A percentile compares a stretch with the other conserved stretches of the same genome.
phyloP scores from a whole-genome alignment of 306 rosid species.

The Cucumis cinereus region DNA sequence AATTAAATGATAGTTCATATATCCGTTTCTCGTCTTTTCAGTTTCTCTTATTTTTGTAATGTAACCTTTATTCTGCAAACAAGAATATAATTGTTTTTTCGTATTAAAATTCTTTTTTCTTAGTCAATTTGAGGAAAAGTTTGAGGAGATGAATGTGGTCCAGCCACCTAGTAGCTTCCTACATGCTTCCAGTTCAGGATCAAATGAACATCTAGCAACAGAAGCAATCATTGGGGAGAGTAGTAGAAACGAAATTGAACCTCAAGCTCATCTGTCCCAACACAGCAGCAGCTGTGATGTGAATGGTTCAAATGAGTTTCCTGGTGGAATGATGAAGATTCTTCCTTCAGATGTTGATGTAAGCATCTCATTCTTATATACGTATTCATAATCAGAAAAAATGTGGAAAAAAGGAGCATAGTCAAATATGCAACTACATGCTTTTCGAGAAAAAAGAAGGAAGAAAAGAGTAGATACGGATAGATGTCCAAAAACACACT shows the following conservation, averaged over 20 bases:
- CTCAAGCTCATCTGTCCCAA: constrained; percentile 45
- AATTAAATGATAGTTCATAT: neutral
- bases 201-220: constrained; percentile 44
- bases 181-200: constrained; percentile 69
- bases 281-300: constrained; percentile 42
- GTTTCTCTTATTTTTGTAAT: neutral
- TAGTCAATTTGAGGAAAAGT: constrained; percentile 96
- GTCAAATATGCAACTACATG: neutral
- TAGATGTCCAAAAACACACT: neutral
- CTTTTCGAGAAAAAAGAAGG: neutral
- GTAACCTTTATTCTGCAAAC: neutral
- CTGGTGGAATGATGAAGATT: constrained; percentile 93
- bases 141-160: constrained; percentile 60
- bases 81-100: neutral
- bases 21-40: neutral
- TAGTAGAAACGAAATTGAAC: constrained; percentile 38
- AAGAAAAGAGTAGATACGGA: neutral
- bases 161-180: constrained; percentile 57
- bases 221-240: constrained; percentile 39
- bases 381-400: neutral
- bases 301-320: constrained; percentile 52
- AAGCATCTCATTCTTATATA: constrained; percentile 26
- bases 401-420: neutral
- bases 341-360: constrained; percentile 93
- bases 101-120: neutral